Evolutionary conservation across 352 stramenopile species (phyloP).

Genomic region (Saprolegnia parasitica): DNA sequence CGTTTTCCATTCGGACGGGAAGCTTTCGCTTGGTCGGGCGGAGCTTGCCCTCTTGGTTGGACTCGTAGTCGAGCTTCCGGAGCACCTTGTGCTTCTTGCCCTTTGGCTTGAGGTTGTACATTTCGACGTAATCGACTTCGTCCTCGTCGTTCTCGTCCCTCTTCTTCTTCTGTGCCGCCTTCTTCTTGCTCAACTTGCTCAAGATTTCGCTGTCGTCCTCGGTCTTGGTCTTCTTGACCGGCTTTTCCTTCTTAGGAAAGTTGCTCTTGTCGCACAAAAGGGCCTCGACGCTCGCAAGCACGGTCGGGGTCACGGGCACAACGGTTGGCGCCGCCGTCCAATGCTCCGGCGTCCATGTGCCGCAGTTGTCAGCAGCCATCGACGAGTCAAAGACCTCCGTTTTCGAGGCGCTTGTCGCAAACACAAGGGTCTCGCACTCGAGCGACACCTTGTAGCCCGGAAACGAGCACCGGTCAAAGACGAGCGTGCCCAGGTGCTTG

Average conservation of each 20-base stretch:
- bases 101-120: slow-evolving; percentile 29
- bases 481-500: slow-evolving; percentile 61
- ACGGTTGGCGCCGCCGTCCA: not conserved
- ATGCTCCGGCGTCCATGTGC: not conserved
- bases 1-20: slow-evolving; percentile 25
- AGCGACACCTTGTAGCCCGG: slow-evolving; percentile 67
- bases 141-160: slow-evolving; percentile 4
- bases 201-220: not conserved
- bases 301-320: not conserved
- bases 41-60: slow-evolving; percentile 28
- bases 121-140: slow-evolving; percentile 26
- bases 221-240: slow-evolving; percentile 9
- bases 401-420: not conserved
- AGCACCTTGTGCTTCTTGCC: slow-evolving; percentile 24
- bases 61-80: slow-evolving; percentile 26
- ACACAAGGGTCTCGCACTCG: slow-evolving; percentile 23
- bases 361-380: not conserved
- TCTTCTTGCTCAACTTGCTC: not conserved
- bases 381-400: not conserved
- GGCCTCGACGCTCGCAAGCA: not conserved
- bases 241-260: slow-evolving; percentile 8
- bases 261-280: slow-evolving; percentile 11
- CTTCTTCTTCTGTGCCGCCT: slow-evolving; percentile 7
- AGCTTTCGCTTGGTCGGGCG: slow-evolving; percentile 25
- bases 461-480: slow-evolving; percentile 92